phyloP scores from a whole-genome alignment of 495 filamentous ascomycete species.

The Aspergillus asperescens region DNA sequence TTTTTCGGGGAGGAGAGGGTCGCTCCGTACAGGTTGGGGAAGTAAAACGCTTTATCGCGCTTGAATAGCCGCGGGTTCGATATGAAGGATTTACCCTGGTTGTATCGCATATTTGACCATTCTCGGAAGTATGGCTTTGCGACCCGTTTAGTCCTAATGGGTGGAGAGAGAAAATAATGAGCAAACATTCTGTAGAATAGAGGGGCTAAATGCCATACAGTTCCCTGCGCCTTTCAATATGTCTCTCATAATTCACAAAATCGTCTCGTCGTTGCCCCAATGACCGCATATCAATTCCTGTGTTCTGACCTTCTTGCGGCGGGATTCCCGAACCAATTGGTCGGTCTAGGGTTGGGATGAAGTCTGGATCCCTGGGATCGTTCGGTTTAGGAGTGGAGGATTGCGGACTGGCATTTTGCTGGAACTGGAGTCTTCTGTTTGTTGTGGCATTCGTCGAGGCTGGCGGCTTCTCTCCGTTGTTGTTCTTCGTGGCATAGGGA shows the following conservation, averaged over 20 bases:
- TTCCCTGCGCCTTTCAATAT: conserved; percentile 63
- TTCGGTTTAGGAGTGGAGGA: conserved; percentile 16
- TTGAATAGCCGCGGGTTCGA: conserved; percentile 73
- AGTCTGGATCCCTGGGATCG: conserved; percentile 50
- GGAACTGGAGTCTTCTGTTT: conserved; percentile 23
- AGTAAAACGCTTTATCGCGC: conserved; percentile 71
- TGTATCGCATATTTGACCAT: conserved; percentile 73
- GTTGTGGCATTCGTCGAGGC: conserved; percentile 6
- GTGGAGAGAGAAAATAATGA: conserved; percentile 4
- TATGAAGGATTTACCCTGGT: conserved; percentile 84
- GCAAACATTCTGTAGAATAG: neutral
- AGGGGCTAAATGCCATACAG: conserved; percentile 49
- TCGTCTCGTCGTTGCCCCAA: conserved; percentile 68
- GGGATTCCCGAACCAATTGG: conserved; percentile 76
- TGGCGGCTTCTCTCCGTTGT: conserved; percentile 12
- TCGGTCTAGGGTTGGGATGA: conserved; percentile 61
- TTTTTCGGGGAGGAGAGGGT: conserved; percentile 55
- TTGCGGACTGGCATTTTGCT: conserved; percentile 28
- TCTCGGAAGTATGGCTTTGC: conserved; percentile 87
- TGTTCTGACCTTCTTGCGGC: conserved; percentile 72
- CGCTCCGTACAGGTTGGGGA: conserved; percentile 81
- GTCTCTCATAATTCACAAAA: conserved; percentile 78
- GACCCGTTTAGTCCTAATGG: conserved; percentile 49
- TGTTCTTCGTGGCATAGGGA: conserved; percentile 28
- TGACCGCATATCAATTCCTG: conserved; percentile 63